Conservation (phyloP, 352 stramenopile genomes). For the Pythium pectinolyticum region DNA sequence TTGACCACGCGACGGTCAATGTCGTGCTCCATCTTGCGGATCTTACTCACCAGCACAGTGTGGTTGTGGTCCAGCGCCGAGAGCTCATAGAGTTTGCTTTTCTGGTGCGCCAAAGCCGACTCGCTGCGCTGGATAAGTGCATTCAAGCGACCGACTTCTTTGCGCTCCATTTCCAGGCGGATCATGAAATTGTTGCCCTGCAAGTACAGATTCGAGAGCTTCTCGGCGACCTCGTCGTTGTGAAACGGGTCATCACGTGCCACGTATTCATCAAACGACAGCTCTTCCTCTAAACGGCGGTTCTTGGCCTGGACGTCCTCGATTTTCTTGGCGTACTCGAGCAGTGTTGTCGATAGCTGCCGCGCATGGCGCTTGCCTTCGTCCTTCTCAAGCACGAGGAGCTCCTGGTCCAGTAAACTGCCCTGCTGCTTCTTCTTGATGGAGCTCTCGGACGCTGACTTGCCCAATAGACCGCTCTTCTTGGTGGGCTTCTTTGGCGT, state of each 20-base stretch:
- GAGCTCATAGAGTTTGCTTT: conserved; percentile 75
- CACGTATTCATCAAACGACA: conserved; percentile 74
- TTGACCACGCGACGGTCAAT: conserved; percentile 81
- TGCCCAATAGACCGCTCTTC: conserved; percentile 17
- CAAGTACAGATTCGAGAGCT: conserved; percentile 73
- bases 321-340: conserved; percentile 78
- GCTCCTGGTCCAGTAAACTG: conserved; percentile 65
- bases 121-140: conserved; percentile 70
- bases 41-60: conserved; percentile 47
- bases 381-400: conserved; percentile 65
- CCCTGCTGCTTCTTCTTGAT: conserved; percentile 48
- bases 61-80: conserved; percentile 73
- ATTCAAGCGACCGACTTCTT: conserved; percentile 69
- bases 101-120: conserved; percentile 56
- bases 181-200: conserved; percentile 86
- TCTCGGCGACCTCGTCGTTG: conserved; percentile 70
- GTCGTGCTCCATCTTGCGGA: conserved; percentile 83
- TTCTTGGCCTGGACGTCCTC: conserved; percentile 79
- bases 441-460: conserved; percentile 31
- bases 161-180: conserved; percentile 70
- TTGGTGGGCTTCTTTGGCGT: conserved; percentile 14
- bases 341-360: conserved; percentile 58
- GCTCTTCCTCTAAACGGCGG: conserved; percentile 72
- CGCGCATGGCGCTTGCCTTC: conserved; percentile 74
- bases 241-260: conserved; percentile 73